Percentiles rank a stretch among this genome's conserved stretches.
These are phyloP conservation scores for Colletotrichum sp. DNA, from an alignment of 2,329 filamentous ascomycete genomes.

Conservation along the genomic window DNA sequence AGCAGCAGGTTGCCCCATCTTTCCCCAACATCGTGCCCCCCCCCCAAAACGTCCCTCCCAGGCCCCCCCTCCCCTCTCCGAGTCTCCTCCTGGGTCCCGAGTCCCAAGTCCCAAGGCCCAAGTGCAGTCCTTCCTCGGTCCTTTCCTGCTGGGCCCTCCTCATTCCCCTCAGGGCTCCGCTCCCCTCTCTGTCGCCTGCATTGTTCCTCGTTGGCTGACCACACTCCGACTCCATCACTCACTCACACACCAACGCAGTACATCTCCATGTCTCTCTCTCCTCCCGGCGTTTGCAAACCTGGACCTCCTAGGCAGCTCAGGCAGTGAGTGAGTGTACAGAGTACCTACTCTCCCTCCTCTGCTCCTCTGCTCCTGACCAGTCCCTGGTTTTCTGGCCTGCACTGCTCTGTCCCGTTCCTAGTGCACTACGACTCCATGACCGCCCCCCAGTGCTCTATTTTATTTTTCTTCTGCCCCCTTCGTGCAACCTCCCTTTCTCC, in stretches of 20 bases:
- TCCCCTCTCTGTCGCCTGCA: background rate
- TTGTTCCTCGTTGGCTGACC: background rate
- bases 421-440: background rate
- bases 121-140: background rate
- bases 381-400: background rate
- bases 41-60: background rate
- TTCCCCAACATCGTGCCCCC: slow-evolving; percentile 20
- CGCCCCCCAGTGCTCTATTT: background rate
- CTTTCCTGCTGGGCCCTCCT: slow-evolving; percentile 4
- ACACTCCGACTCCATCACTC: background rate
- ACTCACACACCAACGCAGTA: background rate
- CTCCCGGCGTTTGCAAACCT: background rate
- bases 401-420: background rate
- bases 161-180: slow-evolving; percentile 6
- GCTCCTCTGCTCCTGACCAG: background rate
- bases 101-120: background rate
- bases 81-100: background rate
- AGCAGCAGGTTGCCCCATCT: slow-evolving; percentile 17
- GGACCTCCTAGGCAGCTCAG: background rate
- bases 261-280: background rate
- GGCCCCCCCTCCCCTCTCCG: background rate
- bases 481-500: background rate
- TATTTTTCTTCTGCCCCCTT: slow-evolving; percentile 1
- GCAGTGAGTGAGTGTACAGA: background rate
- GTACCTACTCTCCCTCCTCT: background rate